phyloP scores from a whole-genome alignment of 163 green algal species.

The Chlorella variabilis region DNA sequence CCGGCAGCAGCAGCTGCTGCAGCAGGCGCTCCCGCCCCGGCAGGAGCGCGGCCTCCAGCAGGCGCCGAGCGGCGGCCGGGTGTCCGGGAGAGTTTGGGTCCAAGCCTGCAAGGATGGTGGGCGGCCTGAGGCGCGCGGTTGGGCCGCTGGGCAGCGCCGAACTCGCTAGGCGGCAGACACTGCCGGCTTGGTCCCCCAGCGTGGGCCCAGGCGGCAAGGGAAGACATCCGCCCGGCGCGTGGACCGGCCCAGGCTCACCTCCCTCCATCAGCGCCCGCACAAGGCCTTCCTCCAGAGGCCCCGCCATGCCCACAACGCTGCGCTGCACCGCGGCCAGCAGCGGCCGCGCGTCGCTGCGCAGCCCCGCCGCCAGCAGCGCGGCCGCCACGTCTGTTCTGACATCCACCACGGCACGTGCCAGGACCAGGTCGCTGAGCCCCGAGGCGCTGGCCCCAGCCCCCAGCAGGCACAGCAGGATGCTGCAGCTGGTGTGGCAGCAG shows the following conservation, averaged over 20 bases:
- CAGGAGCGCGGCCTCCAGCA: slow-evolving; percentile 1
- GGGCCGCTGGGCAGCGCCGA: no score
- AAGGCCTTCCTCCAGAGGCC: not conserved
- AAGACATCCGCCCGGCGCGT: no score
- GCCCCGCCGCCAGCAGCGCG: not conserved
- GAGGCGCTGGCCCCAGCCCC: not conserved
- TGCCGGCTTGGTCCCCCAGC: no score
- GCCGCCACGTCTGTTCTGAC: not conserved
- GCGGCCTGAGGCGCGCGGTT: no score
- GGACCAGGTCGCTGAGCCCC: not conserved
- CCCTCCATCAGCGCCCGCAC: no score
- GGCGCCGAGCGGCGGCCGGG: not conserved
- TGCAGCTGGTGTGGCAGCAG: not conserved
- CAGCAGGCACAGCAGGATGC: not conserved
- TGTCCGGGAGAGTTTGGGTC: slow-evolving; percentile 3
- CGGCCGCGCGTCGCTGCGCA: not conserved
- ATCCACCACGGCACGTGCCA: not conserved
- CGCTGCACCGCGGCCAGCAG: not conserved
- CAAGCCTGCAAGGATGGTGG: not conserved
- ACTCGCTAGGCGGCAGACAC: no score
- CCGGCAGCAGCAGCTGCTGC: not conserved
- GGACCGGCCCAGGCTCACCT: no score
- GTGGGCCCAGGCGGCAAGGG: no score
- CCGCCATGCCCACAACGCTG: not conserved
- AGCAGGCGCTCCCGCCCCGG: slow-evolving; percentile 7